Percentiles rank a stretch among this genome's conserved stretches.
These are phyloP conservation scores for Aspergillus bridgeri DNA, from an alignment of 495 filamentous ascomycete species.

Conservation along the genomic window DNA sequence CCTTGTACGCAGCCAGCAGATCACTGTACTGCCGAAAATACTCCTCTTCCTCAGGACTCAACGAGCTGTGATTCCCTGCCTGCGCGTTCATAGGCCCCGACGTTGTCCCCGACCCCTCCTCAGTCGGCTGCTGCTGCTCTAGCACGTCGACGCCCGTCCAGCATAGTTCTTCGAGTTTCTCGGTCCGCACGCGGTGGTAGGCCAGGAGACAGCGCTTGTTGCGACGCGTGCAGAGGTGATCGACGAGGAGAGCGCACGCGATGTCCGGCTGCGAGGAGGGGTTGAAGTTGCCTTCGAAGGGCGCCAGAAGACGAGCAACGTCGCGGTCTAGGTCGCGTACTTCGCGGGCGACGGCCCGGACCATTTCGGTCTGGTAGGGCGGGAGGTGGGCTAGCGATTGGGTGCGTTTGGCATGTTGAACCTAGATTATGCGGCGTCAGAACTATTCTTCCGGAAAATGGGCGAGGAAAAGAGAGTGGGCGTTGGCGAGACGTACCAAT, in stretches of 20 bases:
- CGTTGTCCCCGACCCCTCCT: conserved; percentile 21
- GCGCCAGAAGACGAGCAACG: conserved; percentile 72
- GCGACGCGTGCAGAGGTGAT: conserved; percentile 90
- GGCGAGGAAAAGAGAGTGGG: background rate
- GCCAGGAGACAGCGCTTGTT: conserved; percentile 96
- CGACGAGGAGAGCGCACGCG: conserved; percentile 84
- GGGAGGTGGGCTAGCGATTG: conserved; percentile 85
- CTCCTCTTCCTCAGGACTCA: conserved; percentile 97
- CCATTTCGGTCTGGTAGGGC: conserved; percentile 88
- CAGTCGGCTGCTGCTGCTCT: conserved; percentile 51
- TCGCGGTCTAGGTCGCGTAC: conserved; percentile 93
- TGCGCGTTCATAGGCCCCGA: conserved; percentile 28
- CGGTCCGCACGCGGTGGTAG: conserved; percentile 84
- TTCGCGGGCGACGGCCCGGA: conserved; percentile 83
- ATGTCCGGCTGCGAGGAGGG: conserved; percentile 78
- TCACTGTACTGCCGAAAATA: conserved; percentile 90
- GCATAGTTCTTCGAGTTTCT: conserved; percentile 90
- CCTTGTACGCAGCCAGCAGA: conserved; percentile 92
- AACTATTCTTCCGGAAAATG: conserved; percentile 2
- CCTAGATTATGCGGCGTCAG: conserved; percentile 44
- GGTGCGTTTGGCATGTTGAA: conserved; percentile 95
- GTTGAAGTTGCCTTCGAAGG: conserved; percentile 80
- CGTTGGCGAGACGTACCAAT: conserved; percentile 48
- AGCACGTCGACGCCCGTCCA: conserved; percentile 84
- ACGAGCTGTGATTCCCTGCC: conserved; percentile 60